Conservation (phyloP, 495 filamentous ascomycete genomes). For the Talaromyces nanjingensis region DNA sequence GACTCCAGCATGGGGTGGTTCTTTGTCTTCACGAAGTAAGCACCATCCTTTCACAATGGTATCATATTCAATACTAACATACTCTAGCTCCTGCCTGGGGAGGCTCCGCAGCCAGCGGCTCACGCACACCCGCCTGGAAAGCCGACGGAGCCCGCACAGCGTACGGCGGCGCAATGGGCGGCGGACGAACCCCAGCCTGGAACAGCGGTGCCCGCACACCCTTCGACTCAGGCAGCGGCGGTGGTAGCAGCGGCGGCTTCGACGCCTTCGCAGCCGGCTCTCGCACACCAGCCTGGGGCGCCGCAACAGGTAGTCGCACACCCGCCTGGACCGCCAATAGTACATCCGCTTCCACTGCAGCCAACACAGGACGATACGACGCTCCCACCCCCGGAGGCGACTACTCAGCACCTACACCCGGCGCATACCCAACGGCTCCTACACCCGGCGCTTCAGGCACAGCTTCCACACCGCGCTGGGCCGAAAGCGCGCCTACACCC, state of each 20-base stretch:
- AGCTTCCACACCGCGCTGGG: slow-evolving; percentile 73
- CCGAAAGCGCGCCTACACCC: slow-evolving; percentile 57
- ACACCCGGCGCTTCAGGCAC: slow-evolving; percentile 69
- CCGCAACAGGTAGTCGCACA: slow-evolving; percentile 43
- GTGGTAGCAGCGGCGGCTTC: slow-evolving; percentile 42
- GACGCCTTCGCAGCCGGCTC: slow-evolving; percentile 67
- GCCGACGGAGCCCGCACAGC: slow-evolving; percentile 62
- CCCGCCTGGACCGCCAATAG: slow-evolving; percentile 38
- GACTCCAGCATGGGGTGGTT: slow-evolving; percentile 63
- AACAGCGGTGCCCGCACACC: slow-evolving; percentile 64
- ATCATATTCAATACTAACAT: slow-evolving; percentile 10
- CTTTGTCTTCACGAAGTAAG: slow-evolving; percentile 48
- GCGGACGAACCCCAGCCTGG: slow-evolving; percentile 47
- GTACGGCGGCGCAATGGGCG: slow-evolving; percentile 47
- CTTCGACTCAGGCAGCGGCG: slow-evolving; percentile 46
- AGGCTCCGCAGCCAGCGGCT: slow-evolving; percentile 43
- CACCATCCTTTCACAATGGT: slow-evolving; percentile 8
- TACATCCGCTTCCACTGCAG: slow-evolving; percentile 1
- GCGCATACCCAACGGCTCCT: slow-evolving; percentile 50
- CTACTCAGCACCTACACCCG: slow-evolving; percentile 46
- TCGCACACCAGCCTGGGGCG: slow-evolving; percentile 68
- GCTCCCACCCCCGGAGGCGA: slow-evolving; percentile 71
- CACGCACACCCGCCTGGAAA: slow-evolving; percentile 74
- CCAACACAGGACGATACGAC: slow-evolving; percentile 47
- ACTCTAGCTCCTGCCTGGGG: slow-evolving; percentile 52